Evolutionary conservation across 495 filamentous ascomycete genomes (phyloP).

Genomic region (Annulohypoxylon bovei): DNA sequence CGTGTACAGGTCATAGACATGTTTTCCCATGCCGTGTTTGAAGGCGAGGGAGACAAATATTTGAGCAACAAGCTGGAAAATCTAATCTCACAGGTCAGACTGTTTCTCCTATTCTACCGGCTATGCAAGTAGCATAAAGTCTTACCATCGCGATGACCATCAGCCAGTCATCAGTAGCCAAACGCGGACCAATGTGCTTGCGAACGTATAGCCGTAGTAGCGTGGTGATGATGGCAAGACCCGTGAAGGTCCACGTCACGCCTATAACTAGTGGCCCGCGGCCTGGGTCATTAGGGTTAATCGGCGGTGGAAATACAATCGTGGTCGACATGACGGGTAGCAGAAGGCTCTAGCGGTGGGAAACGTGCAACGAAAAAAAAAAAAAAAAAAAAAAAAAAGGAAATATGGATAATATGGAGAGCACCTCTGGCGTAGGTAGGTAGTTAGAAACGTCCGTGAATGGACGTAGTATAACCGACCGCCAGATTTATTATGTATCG

Average conservation of each 20-base stretch:
- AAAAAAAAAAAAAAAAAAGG: neutral
- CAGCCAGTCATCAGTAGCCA: neutral
- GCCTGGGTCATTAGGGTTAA: neutral
- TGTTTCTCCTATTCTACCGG: neutral
- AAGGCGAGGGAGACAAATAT: neutral
- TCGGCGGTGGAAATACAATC: neutral
- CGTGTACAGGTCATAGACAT: neutral
- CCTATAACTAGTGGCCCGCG: neutral
- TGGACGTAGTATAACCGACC: too few relatives aligned
- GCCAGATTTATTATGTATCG: neutral
- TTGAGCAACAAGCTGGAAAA: neutral
- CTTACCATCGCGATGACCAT: neutral
- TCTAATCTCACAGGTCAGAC: neutral
- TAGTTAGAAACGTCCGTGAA: too few relatives aligned
- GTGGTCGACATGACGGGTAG: neutral
- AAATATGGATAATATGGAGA: neutral
- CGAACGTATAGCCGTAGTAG: neutral
- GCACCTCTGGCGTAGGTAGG: too few relatives aligned
- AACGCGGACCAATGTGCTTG: neutral
- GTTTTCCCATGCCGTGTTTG: neutral
- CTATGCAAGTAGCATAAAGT: neutral
- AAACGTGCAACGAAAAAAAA: neutral
- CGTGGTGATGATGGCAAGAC: neutral
- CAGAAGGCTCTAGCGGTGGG: neutral
- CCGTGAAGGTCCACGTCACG: neutral